phyloP scores from a whole-genome alignment of 2,329 filamentous ascomycete genomes.

The Fusarium concolor region DNA sequence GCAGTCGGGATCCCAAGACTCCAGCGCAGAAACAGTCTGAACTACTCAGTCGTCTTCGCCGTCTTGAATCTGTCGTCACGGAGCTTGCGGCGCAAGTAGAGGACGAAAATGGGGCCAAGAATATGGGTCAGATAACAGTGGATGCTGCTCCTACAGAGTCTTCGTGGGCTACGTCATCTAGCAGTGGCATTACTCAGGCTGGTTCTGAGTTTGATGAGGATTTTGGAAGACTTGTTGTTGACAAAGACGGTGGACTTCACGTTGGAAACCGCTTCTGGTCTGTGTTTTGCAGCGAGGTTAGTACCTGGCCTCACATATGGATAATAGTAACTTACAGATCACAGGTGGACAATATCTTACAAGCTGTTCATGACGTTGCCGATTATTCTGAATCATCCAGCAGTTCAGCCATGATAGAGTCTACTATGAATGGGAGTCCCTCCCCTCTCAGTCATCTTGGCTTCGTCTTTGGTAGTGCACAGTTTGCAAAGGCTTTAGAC shows the following conservation, averaged over 20 bases:
- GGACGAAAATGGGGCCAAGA: slow-evolving; percentile 36
- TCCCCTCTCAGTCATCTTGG: slow-evolving; percentile 18
- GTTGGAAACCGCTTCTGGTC: slow-evolving; percentile 50
- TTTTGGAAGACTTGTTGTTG: slow-evolving; percentile 47
- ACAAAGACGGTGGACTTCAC: slow-evolving; percentile 43
- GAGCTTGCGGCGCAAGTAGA: slow-evolving; percentile 49
- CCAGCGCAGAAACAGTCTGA: slow-evolving; percentile 49
- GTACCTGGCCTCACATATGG: background rate
- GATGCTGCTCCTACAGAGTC: slow-evolving; percentile 21
- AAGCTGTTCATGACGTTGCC: slow-evolving; percentile 46
- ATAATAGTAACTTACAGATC: background rate
- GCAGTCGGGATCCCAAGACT: slow-evolving; percentile 37
- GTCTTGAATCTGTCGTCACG: slow-evolving; percentile 49
- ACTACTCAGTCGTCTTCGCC: slow-evolving; percentile 45
- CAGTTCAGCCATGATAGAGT: slow-evolving; percentile 1
- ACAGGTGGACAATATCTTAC: slow-evolving; percentile 48
- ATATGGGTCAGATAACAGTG: slow-evolving; percentile 15
- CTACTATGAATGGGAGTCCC: background rate
- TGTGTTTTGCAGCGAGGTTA: slow-evolving; percentile 48
- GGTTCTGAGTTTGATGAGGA: slow-evolving; percentile 46
- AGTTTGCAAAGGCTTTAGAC: slow-evolving; percentile 18
- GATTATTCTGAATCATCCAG: slow-evolving; percentile 19
- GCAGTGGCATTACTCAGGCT: background rate
- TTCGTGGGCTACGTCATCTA: slow-evolving; percentile 6
- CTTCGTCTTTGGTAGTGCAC: slow-evolving; percentile 39